phyloP scores from a whole-genome alignment of 2,329 filamentous ascomycete genomes.

The Alternaria dauci region DNA sequence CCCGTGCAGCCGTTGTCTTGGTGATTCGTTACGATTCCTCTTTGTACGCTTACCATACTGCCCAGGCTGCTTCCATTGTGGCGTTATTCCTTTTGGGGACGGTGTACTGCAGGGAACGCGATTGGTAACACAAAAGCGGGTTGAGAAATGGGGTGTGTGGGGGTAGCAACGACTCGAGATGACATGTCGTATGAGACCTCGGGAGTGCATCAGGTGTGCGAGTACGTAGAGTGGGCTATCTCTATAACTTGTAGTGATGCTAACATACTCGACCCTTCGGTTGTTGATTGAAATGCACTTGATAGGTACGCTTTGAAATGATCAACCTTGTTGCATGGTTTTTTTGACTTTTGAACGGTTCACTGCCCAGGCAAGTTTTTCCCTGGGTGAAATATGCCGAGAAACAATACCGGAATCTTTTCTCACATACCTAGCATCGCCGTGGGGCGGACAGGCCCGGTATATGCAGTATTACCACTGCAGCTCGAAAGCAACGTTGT shows the following conservation, averaged over 20 bases:
- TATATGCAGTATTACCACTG: not conserved
- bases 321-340: not conserved
- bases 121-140: not conserved
- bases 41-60: not conserved
- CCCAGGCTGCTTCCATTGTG: not conserved
- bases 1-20: not conserved
- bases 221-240: not conserved
- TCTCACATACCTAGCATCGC: not conserved
- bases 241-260: not conserved
- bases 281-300: too few relatives aligned
- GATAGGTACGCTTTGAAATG: too few relatives aligned
- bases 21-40: not conserved
- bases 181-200: not conserved
- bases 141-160: not conserved
- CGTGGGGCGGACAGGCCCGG: not conserved
- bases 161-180: not conserved
- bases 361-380: not conserved
- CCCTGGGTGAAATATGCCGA: not conserved
- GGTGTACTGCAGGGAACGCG: not conserved
- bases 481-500: not conserved
- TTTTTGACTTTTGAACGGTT: too few relatives aligned
- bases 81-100: not conserved
- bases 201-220: not conserved
- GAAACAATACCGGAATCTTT: not conserved
- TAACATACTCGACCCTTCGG: not conserved